Base-by-base conservation (phyloP, 257 asterid genomes). In the Solanum chiquidenum region DNA sequence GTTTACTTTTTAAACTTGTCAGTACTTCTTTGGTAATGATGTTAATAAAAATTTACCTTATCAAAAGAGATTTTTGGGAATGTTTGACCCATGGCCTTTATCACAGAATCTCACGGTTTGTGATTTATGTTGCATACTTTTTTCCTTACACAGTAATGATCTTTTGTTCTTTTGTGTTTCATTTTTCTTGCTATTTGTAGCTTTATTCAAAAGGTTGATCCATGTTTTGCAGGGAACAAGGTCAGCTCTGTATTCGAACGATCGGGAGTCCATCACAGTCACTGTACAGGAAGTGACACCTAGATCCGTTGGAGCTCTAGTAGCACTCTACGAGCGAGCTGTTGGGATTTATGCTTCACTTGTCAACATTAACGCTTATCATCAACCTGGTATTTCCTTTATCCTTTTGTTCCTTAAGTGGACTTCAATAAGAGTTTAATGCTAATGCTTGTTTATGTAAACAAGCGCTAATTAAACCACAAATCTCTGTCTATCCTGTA, bases 201-300 rank as follows among this genome's bases (percentile, higher is more conserved):
- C 52, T 62, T 62, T 75, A 29, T 72, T 71, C 34, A 29, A 33
- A 86, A 12, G 86, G 55, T 75, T 69, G 87, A 18, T 72, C 64
- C 72, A 27, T 86, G 40, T 23, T 83, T 64, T 90, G 84, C 88
- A 97, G 99, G 99, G 99, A 90, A 97, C 99, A 75, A 93, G 99
- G 90, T 93, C 98, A 42, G 99, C 99, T 87, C 90, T 97, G 90
- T 97, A 97, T 92, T 85, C 96, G 68, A 97, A 97, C 85, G 89
- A 94, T 88, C 92, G 98, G 83, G 99, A 97, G 93, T 97, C 99
- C 83, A 92, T 97, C 87, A 97, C 98, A 75, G 99, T 97, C 88
- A 96, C 98, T n/a, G 98, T 97, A 88, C 92, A 97, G 92, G 98
- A 96, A 90, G 99, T 97, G 88, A 97, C 99, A 1, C 98, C 99